Conservation (phyloP, 345 rosid species). For the Corchorus olitorius region DNA sequence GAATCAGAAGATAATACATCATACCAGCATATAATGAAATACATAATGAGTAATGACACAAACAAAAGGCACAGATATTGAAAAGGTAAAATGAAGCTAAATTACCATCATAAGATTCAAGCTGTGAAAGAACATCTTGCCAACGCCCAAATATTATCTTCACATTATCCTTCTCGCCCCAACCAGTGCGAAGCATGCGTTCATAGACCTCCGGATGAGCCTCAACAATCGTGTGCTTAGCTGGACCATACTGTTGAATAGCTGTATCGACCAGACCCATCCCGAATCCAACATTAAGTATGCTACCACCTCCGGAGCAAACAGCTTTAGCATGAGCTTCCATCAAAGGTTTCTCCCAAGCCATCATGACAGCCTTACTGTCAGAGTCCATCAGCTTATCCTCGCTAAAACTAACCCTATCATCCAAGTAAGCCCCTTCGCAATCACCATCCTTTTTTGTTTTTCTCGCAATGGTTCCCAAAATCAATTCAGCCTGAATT, state of each 20-base stretch:
- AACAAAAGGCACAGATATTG: background rate
- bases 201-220: slow-evolving; percentile 82
- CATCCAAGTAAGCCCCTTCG: slow-evolving; percentile 62
- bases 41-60: background rate
- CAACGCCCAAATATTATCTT: slow-evolving; percentile 78
- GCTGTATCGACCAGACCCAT: slow-evolving; percentile 94
- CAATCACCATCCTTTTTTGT: slow-evolving; percentile 37
- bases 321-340: slow-evolving; percentile 93
- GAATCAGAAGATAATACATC: background rate
- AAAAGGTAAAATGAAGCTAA: slow-evolving; percentile 11
- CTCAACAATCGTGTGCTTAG: slow-evolving; percentile 71
- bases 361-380: slow-evolving; percentile 95
- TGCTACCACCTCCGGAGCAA: slow-evolving; percentile 67
- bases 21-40: background rate
- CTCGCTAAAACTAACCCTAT: slow-evolving; percentile 85
- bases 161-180: slow-evolving; percentile 71
- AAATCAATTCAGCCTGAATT: slow-evolving; percentile 76
- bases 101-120: slow-evolving; percentile 78
- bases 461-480: slow-evolving; percentile 78
- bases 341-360: slow-evolving; percentile 96
- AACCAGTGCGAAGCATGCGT: slow-evolving; percentile 73
- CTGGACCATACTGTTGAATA: slow-evolving; percentile 64
- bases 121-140: slow-evolving; percentile 81
- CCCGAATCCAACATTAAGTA: slow-evolving; percentile 83
- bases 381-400: too few species aligned